phyloP scores from a whole-genome alignment of 2,329 filamentous ascomycete species.

The Ascochyta pisi region DNA sequence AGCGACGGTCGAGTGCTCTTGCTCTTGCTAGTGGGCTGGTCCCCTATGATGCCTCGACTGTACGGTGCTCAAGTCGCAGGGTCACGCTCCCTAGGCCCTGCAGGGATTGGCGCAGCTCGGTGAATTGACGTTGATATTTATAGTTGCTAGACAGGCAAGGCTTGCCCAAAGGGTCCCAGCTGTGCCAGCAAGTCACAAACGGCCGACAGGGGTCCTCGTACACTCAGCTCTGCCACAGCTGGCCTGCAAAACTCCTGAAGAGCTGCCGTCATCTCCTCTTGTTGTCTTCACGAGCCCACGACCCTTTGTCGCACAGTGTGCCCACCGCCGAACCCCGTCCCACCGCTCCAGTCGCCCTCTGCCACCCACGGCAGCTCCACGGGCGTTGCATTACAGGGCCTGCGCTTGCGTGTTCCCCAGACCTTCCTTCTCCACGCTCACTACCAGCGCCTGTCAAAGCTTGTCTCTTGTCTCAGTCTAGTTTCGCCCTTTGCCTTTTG shows the following conservation, averaged over 20 bases:
- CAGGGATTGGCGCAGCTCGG: conserved; percentile 19
- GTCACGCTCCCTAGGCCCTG: conserved; percentile 16
- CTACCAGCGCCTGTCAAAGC: conserved; percentile 25
- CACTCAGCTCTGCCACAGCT: conserved; percentile 30
- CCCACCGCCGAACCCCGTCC: conserved; percentile 4
- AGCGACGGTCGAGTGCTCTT: conserved; percentile 2
- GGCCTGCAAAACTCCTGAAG: conserved; percentile 27
- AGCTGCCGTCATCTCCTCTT: conserved; percentile 12
- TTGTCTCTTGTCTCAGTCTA: conserved; percentile 15
- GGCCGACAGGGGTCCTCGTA: conserved; percentile 23
- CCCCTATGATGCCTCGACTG: conserved; percentile 23
- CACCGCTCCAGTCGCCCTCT: conserved; percentile 13
- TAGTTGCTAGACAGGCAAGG: conserved; percentile 25
- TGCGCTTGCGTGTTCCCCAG: conserved; percentile 22
- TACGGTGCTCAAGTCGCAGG: conserved; percentile 7
- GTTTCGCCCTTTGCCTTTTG: conserved; percentile 17
- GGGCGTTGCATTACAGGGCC: conserved; percentile 14
- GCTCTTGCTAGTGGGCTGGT: conserved; percentile 2
- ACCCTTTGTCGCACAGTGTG: conserved; percentile 14
- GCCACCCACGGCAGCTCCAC: conserved; percentile 22
- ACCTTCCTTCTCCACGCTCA: conserved; percentile 28
- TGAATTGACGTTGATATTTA: conserved; percentile 29
- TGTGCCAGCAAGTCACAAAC: conserved; percentile 23
- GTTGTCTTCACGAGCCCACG: conserved; percentile 9
- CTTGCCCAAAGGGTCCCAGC: conserved; percentile 15